phyloP scores from a whole-genome alignment of 257 asterid genomes.

The Parsonsia alboflavescens region DNA sequence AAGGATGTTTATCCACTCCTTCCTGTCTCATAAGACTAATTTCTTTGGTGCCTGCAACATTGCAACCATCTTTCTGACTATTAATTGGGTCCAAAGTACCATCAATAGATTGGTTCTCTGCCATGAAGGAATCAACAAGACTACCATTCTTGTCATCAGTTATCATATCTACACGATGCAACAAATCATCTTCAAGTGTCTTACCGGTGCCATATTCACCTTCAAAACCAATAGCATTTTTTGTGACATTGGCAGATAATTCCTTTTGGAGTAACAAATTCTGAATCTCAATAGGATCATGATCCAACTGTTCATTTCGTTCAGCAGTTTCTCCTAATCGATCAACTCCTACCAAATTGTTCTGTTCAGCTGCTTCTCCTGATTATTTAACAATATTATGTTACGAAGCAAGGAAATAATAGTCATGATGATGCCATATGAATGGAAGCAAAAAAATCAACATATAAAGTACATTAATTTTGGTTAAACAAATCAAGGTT shows the following conservation, averaged over 20 bases:
- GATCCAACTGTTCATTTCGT: conserved; percentile 18
- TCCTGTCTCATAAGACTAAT: conserved; percentile 26
- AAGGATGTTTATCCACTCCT: conserved; percentile 25
- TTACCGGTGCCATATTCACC: conserved; percentile 17
- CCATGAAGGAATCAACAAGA: conserved; percentile 23
- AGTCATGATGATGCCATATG: neutral
- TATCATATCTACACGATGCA: conserved; percentile 14
- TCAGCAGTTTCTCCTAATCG: conserved; percentile 22
- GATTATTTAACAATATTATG: conserved; percentile 24
- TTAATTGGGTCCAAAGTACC: conserved; percentile 16
- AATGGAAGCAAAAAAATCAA: neutral
- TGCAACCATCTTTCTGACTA: conserved; percentile 24
- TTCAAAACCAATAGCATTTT: conserved; percentile 14
- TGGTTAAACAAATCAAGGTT: neutral
- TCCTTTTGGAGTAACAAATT: conserved; percentile 27
- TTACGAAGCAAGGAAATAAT: conserved; percentile 3
- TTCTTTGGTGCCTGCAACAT: conserved; percentile 26
- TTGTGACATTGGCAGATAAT: conserved; percentile 19
- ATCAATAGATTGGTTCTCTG: conserved; percentile 24
- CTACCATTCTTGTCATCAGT: conserved; percentile 16
- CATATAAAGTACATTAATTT: neutral
- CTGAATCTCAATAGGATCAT: conserved; percentile 21
- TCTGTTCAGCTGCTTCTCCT: conserved; percentile 1
- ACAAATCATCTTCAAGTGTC: conserved; percentile 20
- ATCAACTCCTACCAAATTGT: neutral